Base-by-base conservation (phyloP, 805 yeast genomes). In the Starmerella sirachaensis region DNA sequence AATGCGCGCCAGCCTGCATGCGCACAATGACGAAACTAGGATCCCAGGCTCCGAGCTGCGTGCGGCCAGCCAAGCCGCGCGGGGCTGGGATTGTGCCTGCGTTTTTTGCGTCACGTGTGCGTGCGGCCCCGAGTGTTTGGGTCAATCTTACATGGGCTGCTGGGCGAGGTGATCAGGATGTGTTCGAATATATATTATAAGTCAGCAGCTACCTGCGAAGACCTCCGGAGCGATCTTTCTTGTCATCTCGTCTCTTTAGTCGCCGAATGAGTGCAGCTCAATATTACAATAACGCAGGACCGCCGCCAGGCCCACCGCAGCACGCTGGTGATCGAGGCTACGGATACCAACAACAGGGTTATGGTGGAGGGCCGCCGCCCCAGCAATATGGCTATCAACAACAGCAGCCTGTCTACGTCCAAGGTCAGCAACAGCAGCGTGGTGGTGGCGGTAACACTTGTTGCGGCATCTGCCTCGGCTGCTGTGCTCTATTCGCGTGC, bases 331-430 rank as follows among this genome's bases (percentile, higher is more conserved):
- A 40, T 37, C 42, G 47, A 5, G 47, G 47, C 31, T 44, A 40
- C 36, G 47, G 45, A 18, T 35, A 40, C 37, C 49, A 42, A 31
- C 54, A 50, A 27, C 10, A 11, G 10, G 24, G 24, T 8, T 21
- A 21, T 25, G 40, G 41, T 14, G 31, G 50, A 21, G 48, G 48
- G 33, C 42, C 43, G 8, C 58, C 50, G 21, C 41, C 45, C 18
- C 54, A 48, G 36, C 45, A 43, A 34, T 44, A 44, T 21, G 48
- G 48, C 28, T 48, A 50, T 37, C 48, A 49, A 31, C 60, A 57
- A 49, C 60, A 52, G 43, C 60, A 56, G 53, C 61, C 60, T 8
- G 56, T 55, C 16, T 58, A 58, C 37, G 60, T 54, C 10, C 60
- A 56, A 41, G 54, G 51, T 42, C 55, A 50, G 40, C 56, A 46